phyloP scores from a whole-genome alignment of 2,329 filamentous ascomycete species.

The Paecilomyces niveus region DNA sequence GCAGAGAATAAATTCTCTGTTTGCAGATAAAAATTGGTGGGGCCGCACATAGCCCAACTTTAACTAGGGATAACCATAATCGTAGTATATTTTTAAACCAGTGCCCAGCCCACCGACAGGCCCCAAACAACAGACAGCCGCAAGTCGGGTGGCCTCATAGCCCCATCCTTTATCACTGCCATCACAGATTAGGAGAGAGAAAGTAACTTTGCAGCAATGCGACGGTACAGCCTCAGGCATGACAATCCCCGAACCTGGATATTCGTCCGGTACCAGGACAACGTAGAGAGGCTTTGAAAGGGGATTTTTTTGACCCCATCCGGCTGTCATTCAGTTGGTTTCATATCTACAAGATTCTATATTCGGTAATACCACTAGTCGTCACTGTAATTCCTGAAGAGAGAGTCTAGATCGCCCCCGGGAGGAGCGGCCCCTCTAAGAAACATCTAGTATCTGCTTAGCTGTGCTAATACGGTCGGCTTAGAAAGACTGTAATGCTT shows the following conservation, averaged over 20 bases:
- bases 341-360: neutral
- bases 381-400: neutral
- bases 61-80: too few relatives aligned
- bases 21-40: too few relatives aligned
- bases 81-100: neutral
- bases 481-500: neutral
- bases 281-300: too few relatives aligned
- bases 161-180: too few relatives aligned
- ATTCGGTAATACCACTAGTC: neutral
- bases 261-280: too few relatives aligned
- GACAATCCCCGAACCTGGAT: neutral
- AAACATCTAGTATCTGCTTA: neutral
- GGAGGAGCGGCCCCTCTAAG: neutral
- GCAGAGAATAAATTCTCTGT: too few relatives aligned
- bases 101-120: neutral
- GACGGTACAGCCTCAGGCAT: neutral
- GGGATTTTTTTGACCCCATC: neutral
- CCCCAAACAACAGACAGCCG: neutral
- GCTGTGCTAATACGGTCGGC: neutral
- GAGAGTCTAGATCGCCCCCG: neutral
- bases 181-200: neutral
- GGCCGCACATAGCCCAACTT: too few relatives aligned
- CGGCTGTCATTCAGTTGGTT: too few relatives aligned
- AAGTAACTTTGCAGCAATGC: neutral
- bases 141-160: too few relatives aligned